Base-by-base conservation (phyloP, 1,139 yeast genomes). In the Diutina neorugosa region DNA sequence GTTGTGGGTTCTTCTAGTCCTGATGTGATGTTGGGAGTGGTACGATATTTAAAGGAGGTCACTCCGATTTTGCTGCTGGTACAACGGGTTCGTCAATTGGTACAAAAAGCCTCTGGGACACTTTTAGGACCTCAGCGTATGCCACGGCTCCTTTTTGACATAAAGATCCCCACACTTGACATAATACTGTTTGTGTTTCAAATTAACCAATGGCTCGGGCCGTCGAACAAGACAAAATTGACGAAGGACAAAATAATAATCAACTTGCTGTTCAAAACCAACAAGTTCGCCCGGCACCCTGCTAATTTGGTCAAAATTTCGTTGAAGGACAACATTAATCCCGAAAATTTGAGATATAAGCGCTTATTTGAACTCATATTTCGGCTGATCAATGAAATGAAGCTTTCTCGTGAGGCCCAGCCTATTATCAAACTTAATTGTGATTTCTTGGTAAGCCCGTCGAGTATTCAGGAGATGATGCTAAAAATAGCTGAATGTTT, bases 331-430 rank as follows among this genome's bases (percentile, higher is more conserved):
- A 73, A 71, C 57, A 62, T 71, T 54, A 70, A 68, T 54, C 61
- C 67, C n/a, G 69, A 67, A 58, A 72, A 72, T 57, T 56, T 71
- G 53, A 72, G 71, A 60, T 70, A 69, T 55, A 73, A 72, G 56
- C 65, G 64, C 53, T 62, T 74, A 46, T 73, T 74, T 59, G 79
- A 74, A 56, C 55, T 65, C 55, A 70, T 74, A 1, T 73, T 71
- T 60, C 68, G 67, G 53, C 62, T 67, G 9, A 63, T 73, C 20
- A 65, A 62, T 54, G 73, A 68, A 18, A 57, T 68, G 48, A 65
- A 67, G 50, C 51, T 55, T 11, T n/a, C 56, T 57, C 51, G 48
- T 40, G 19, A 53, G 51, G 16, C 14, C 5, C 46, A 53, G n/a
- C 25, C 55, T 23, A 56, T 69, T 31, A 55, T 71, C 16, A 72